Base-by-base conservation (phyloP, 495 filamentous ascomycete species). In the Daldinia loculata region DNA sequence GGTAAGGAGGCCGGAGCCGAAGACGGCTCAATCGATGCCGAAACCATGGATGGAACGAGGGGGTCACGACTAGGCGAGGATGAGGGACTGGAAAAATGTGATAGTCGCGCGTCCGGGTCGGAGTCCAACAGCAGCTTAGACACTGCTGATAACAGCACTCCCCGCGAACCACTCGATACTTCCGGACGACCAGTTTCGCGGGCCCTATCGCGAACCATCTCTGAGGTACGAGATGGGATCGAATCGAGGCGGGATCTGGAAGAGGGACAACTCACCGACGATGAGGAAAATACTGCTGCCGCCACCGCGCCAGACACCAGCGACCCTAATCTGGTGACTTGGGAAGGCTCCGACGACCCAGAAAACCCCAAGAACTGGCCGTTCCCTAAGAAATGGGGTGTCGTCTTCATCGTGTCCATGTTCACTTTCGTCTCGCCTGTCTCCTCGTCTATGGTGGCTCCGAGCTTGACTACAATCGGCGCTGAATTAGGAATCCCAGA, bases 391-490 rank as follows among this genome's bases (percentile, higher is more conserved):
- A 93, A 93, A 79, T 92, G 89, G 86, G 67, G 82, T 1, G 84
- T 88, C 45, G 91, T 91, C 2, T 84, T 89, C 69, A 80, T 88
- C 29, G 78, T 84, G 12, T 81, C 89, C 0, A 80, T 81, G 17
- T 91, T 89, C 76, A 93, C 90, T 0, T 88, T 94, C 66, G 90
- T 95, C 61, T 92, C 91, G 0, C 91, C 92, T 0, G 72, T 85
- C 26, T 78, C 80, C 3, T 90, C 87, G 4, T 88, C 88, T 11
- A 93, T 95, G 85, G 86, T 94, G 6, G 89, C 92, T 0, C 93
- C 93, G 0, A 89, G 88, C 0, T 74, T 93, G 7, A 66, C 74
- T 6, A 67, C 82, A 0, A 85, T 93, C 36, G 79, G 83, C 43
- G 66, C 72, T 2, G 91, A 94, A 12, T 83, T 95, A 30, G 69